These are phyloP conservation scores for Ascochyta koolunga DNA, from an alignment of 2,329 filamentous ascomycete species.

Conservation along the genomic window DNA sequence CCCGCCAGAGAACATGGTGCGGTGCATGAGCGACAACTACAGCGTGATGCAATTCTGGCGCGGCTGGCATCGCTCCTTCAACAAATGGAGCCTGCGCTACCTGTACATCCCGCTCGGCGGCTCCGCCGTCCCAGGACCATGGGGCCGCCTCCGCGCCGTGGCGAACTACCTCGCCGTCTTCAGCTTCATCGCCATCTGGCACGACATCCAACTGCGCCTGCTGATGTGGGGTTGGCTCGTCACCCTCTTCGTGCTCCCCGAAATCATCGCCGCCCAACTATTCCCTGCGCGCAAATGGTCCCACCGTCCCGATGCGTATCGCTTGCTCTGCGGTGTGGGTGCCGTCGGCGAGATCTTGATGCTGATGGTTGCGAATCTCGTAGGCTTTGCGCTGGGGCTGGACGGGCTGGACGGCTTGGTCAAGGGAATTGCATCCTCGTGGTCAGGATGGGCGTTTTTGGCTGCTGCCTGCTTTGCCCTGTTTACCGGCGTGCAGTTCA, in stretches of 20 bases:
- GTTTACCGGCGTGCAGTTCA: conserved; percentile 87
- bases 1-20: conserved; percentile 96
- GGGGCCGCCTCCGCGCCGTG: conserved; percentile 63
- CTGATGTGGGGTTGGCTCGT: conserved; percentile 98
- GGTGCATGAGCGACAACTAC: conserved; percentile 95
- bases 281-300: conserved; percentile 80
- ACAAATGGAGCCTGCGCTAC: conserved; percentile 93
- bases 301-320: conserved; percentile 71
- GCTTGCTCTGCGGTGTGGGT: conserved; percentile 79
- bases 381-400: conserved; percentile 90
- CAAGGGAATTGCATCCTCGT: conserved; percentile 75
- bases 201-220: conserved; percentile 89
- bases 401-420: conserved; percentile 84
- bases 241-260: conserved; percentile 90
- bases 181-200: conserved; percentile 97
- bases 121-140: conserved; percentile 46
- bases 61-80: conserved; percentile 93
- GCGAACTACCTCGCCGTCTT: conserved; percentile 85
- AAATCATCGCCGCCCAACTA: conserved; percentile 72
- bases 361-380: conserved; percentile 95
- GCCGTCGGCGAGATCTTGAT: conserved; percentile 85
- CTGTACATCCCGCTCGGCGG: conserved; percentile 92
- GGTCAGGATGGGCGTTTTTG: conserved; percentile 77
- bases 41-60: conserved; percentile 92
- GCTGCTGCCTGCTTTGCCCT: conserved; percentile 72